A percentile compares a stretch with the other conserved stretches of the same genome.
phyloP scores from a whole-genome alignment of 257 asterid species.

The Paraleonurus japonicus region DNA sequence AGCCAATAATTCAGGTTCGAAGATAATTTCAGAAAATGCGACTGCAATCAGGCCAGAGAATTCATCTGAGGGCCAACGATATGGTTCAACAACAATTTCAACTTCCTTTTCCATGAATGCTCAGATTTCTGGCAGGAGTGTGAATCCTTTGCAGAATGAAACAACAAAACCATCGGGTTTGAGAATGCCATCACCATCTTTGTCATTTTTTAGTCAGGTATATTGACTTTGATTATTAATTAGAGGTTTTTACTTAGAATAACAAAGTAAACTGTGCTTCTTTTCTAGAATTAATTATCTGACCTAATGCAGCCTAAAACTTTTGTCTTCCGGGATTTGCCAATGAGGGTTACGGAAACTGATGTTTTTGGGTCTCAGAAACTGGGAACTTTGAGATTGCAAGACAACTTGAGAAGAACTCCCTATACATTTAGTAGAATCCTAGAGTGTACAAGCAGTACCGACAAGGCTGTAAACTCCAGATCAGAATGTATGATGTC shows the following conservation, averaged over 20 bases:
- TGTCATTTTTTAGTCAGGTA: slow-evolving; percentile 91
- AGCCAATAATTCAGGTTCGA: slow-evolving; percentile 33
- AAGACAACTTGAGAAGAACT: slow-evolving; percentile 32
- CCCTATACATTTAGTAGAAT: slow-evolving; percentile 25
- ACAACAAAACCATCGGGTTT: slow-evolving; percentile 70
- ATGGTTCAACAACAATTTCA: slow-evolving; percentile 28
- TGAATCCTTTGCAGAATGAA: slow-evolving; percentile 40
- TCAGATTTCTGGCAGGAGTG: slow-evolving; percentile 30
- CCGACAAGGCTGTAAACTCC: slow-evolving; percentile 33
- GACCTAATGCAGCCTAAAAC: slow-evolving; percentile 69
- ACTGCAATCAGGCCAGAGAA: slow-evolving; percentile 31
- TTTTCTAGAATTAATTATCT: slow-evolving; percentile 25
- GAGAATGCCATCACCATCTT: slow-evolving; percentile 95
- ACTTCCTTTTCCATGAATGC: slow-evolving; percentile 37
- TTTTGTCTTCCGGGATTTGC: slow-evolving; percentile 35
- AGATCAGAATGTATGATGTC: slow-evolving; percentile 31
- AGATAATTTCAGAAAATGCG: slow-evolving; percentile 36
- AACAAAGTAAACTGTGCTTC: slow-evolving; percentile 15
- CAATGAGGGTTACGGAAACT: slow-evolving; percentile 37
- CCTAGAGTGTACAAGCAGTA: slow-evolving; percentile 26
- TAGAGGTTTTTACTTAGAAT: slow-evolving; percentile 18
- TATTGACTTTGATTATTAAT: slow-evolving; percentile 15
- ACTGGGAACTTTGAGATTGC: slow-evolving; percentile 40
- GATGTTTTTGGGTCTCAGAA: slow-evolving; percentile 37
- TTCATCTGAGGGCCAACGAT: slow-evolving; percentile 34